Evolutionary conservation across 1,284 basidiomycete species (phyloP), one percentile per base, ranked within the genome.

Genomic region (Apiotrichum gamsii): DNA sequence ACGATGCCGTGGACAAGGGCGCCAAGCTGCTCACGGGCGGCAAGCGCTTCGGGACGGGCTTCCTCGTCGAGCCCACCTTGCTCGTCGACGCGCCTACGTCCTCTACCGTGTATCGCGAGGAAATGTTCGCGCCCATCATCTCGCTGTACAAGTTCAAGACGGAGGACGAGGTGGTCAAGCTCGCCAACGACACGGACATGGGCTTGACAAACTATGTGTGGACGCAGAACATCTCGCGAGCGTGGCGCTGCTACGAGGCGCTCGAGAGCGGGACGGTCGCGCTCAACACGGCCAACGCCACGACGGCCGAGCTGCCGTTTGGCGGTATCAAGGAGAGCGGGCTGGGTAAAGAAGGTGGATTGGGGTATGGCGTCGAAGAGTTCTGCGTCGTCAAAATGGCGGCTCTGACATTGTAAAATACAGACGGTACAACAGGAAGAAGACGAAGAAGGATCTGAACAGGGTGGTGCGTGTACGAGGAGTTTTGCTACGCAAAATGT

Each of bases 181-280:
- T 85, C 42, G 90, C 90, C 31, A 96, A 97, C 70, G 74, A 82
- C 57, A 79, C 84, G 0, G 80, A 85, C 24, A 81, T 87, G 36
- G 93, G 93, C 0, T 77, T 97, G 14, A 90, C 90, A 5, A 89
- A 88, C 44, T 93, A 93, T 68, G 89, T 94, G 74, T 94, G 80
- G 74, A 88, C 87, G 32, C 75, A 84, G 47, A 90, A 96, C 67
- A 77, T 94, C 8, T 83, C 84, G 1, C 77, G 90, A 23, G 84
- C 87, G 39, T 95, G 89, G 87, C 80, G 91, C 40, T 87, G 94
- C n/a, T 89, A 89, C 19, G 91, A 94, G 74, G 83, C 79, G 53
- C 77, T 96, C 41, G 87, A 96, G 72, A 88, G 91, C 5, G 93
- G 93, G 2, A 95, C 95, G 89, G 87, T 69, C 43, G 69, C 61